Evolutionary conservation across 768 basidiomycete genomes (phyloP), one percentile per base, ranked within the genome.

Genomic region (Mycena leptocephala): DNA sequence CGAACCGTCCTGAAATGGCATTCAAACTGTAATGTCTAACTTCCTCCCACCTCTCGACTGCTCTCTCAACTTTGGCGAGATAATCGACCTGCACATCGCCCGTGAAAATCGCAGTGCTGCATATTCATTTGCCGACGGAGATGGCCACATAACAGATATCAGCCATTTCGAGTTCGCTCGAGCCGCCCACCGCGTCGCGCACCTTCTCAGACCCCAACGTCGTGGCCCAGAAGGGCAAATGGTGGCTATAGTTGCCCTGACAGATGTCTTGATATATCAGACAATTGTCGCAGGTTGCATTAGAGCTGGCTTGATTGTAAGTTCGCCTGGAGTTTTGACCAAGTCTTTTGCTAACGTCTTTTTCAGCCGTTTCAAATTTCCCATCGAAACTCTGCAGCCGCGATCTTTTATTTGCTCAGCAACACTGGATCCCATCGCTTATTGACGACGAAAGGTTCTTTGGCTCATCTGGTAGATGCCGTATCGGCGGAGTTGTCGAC

Each of bases 101-200:
- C 51, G 63, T 18, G 59, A 43, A 32, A 75, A 64, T n/a, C 53
- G 26, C 51, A 30, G 56, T 20, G 30, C 62, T n/a, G 62, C 62
- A 22, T 76, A 65, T 41, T 39, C 74, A 18, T 89, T 83, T 56
- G 63, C 81, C 14, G 82, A 83, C 37, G 74, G 76, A 16, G 72
- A 72, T 1, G 70, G 33, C 33, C 58, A 80, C 10, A 75, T 83
- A 20, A 80, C 81, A 13, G 68, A 76, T 35, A 83, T 90, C 37
- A 83, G 86, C 8, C 84, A 85, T 65, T 69, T 88, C 10, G 88
- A 90, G 66, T 90, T 89, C 76, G 85, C 83, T 13, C 85, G 86
- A 11, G 90, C 89, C 9, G 84, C 83, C 58, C 86, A 90, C 71
- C 85, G 89, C 22, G 80, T 86, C 24, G 88, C 89, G 0, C 87